Base-by-base conservation (phyloP, 2,329 filamentous ascomycete genomes). In the Sporothrix curviconia region DNA sequence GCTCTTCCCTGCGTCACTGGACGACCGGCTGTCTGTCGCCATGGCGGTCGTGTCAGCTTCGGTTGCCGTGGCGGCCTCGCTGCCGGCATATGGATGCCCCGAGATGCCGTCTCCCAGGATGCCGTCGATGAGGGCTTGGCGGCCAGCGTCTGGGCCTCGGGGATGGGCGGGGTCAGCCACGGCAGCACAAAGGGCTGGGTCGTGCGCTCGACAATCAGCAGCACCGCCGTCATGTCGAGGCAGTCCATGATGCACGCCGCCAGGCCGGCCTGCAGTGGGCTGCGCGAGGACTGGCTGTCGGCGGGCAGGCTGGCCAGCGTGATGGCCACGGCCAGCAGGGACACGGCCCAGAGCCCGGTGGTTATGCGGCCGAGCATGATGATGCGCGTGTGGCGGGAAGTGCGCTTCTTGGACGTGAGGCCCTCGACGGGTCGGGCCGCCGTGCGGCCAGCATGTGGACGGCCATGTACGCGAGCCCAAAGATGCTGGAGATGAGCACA, bases 331-430 rank as follows among this genome's bases (percentile, higher is more conserved):
- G 67, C 60, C 6, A 70, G 61, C 7, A 67, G 52, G 0, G 67
- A 62, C 1, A 65, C 61, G 0, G 61, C 49, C 70, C 70, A 72
- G 8, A 68, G 56, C 0, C 66, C 60, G 1, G 64, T 46, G 0
- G 64, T 64, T 15, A 69, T 62, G 0, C 68, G 64, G 0, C 67
- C 66, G 4, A 68, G 54, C 24, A 71, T 63, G 43, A 66, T 59
- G 32, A 66, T 62, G 57, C 64, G 67, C 7, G 69, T 66, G 36
- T 71, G 67, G 7, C 71, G 61, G 6, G 66, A 66, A 17, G 67
- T 64, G n/a, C 66, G 65, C 12, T 65, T 60, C 2, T 64, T 56
- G 8, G 65, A 64, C 1, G 58, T 53, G 14, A 63, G 63, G 25
- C 62, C 53, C 39, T 67, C 63, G 8, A 51, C 32, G 64, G 60